Conservation (phyloP, 2,329 filamentous ascomycete species). For the Elsinoe necatrix region DNA sequence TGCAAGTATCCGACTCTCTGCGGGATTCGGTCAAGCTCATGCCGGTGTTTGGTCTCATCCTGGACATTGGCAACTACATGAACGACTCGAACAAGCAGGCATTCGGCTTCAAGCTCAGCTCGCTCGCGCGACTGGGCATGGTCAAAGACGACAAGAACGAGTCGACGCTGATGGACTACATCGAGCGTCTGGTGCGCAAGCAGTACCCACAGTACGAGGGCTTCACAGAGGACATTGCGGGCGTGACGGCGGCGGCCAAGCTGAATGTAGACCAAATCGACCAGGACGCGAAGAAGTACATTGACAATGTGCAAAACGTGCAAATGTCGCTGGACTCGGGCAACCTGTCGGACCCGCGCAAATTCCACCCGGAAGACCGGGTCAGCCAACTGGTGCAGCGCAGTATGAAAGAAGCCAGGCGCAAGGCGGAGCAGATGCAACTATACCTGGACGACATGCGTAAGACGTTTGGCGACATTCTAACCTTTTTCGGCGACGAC, state of each 20-base stretch:
- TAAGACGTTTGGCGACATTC: slow-evolving; percentile 85
- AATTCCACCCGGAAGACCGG: slow-evolving; percentile 95
- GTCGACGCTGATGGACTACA: slow-evolving; percentile 87
- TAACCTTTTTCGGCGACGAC: slow-evolving; percentile 95
- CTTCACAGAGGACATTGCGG: slow-evolving; percentile 75
- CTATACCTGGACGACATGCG: slow-evolving; percentile 90
- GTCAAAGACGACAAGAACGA: slow-evolving; percentile 99
- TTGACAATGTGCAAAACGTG: slow-evolving; percentile 88
- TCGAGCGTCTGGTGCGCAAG: slow-evolving; percentile 91
- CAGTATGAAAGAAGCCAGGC: slow-evolving; percentile 89
- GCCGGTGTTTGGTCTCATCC: slow-evolving; percentile 89
- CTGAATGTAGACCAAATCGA: slow-evolving; percentile 91
- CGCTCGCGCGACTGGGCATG: slow-evolving; percentile 85
- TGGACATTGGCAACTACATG: slow-evolving; percentile 99
- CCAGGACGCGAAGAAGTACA: slow-evolving; percentile 80
- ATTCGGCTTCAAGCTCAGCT: slow-evolving; percentile 94
- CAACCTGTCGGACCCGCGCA: slow-evolving; percentile 91
- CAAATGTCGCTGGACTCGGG: slow-evolving; percentile 87
- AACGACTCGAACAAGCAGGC: slow-evolving; percentile 99
- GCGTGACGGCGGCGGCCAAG: slow-evolving; percentile 73
- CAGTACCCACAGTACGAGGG: slow-evolving; percentile 94
- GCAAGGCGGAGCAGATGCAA: slow-evolving; percentile 93
- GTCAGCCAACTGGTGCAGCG: slow-evolving; percentile 86
- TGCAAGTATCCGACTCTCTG: slow-evolving; percentile 77
- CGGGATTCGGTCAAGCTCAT: slow-evolving; percentile 87